phyloP scores from a whole-genome alignment of 805 yeast species.

The Teunomyces aglyptinius region DNA sequence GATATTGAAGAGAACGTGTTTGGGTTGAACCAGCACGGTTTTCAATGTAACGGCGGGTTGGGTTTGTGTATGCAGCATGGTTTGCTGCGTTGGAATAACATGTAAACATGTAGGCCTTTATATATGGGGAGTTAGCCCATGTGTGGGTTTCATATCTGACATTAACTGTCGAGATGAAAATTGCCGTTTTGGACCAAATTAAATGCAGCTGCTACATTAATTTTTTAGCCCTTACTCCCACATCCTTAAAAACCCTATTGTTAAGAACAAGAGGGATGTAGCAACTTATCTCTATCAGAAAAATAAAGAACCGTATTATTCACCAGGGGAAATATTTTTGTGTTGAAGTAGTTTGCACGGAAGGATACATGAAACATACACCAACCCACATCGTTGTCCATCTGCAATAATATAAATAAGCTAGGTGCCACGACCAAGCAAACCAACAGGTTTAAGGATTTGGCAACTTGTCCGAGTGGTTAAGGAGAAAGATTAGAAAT shows the following conservation, averaged over 20 bases:
- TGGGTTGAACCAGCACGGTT: not conserved
- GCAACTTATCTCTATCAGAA: not conserved
- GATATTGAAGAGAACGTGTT: constrained; percentile 51
- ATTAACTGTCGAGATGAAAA: not conserved
- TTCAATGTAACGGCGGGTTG: not conserved
- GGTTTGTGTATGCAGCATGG: constrained; percentile 1
- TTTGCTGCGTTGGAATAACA: not conserved
- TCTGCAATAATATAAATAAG: not conserved
- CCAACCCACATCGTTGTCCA: no score
- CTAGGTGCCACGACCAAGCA: not conserved
- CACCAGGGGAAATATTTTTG: not conserved
- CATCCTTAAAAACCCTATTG: not conserved
- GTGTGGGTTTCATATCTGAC: constrained; percentile 1
- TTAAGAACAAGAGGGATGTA: not conserved
- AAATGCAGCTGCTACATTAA: not conserved
- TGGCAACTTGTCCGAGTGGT: constrained; percentile 50
- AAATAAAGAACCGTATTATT: not conserved
- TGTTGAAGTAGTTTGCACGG: not conserved
- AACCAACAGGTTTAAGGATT: not conserved
- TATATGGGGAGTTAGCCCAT: not conserved
- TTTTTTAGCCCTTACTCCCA: not conserved
- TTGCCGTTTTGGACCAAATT: constrained; percentile 1
- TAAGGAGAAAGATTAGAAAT: constrained; percentile 49
- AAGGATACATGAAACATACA: no score
- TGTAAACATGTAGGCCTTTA: not conserved